phyloP scores from a whole-genome alignment of 371 early-diverging fungal species.

The Choanephora cucurbitarum region DNA sequence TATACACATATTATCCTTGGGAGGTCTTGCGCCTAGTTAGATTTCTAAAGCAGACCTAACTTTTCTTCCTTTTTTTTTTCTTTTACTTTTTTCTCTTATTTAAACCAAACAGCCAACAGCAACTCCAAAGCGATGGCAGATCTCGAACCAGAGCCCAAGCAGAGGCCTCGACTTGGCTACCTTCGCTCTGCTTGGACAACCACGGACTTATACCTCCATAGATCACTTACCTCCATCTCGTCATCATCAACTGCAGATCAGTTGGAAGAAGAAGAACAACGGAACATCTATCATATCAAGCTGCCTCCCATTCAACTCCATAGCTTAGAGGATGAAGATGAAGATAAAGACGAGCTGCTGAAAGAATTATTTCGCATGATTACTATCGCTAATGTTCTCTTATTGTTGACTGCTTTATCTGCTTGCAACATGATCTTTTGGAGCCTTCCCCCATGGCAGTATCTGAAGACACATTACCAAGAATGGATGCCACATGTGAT shows the following conservation, averaged over 20 bases:
- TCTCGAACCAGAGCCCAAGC: not conserved
- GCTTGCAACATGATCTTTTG: conserved; percentile 9
- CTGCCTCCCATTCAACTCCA: conserved; percentile 2
- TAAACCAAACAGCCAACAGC: too few species aligned
- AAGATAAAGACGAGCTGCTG: conserved; percentile 13
- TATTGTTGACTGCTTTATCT: conserved; percentile 5
- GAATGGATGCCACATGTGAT: conserved; percentile 18
- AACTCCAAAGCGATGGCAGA: not conserved
- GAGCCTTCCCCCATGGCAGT: conserved; percentile 2
- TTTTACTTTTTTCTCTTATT: too few species aligned
- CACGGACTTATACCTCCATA: conserved; percentile 11
- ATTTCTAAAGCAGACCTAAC: too few species aligned
- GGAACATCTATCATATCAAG: not conserved
- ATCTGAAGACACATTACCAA: not conserved
- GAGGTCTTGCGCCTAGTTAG: too few species aligned
- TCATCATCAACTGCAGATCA: conserved; percentile 5
- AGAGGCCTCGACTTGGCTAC: conserved; percentile 30
- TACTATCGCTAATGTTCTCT: conserved; percentile 15
- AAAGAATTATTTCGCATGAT: conserved; percentile 20
- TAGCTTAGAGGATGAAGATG: conserved; percentile 10
- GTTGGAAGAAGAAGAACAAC: not conserved
- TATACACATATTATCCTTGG: too few species aligned
- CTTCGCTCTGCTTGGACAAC: conserved; percentile 40
- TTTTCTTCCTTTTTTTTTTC: too few species aligned
- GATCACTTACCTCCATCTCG: conserved; percentile 4